A percentile compares a stretch with the other conserved stretches of the same genome.
Conservation (phyloP, 1,284 basidiomycete species). For the Schizophyllum amplum region DNA sequence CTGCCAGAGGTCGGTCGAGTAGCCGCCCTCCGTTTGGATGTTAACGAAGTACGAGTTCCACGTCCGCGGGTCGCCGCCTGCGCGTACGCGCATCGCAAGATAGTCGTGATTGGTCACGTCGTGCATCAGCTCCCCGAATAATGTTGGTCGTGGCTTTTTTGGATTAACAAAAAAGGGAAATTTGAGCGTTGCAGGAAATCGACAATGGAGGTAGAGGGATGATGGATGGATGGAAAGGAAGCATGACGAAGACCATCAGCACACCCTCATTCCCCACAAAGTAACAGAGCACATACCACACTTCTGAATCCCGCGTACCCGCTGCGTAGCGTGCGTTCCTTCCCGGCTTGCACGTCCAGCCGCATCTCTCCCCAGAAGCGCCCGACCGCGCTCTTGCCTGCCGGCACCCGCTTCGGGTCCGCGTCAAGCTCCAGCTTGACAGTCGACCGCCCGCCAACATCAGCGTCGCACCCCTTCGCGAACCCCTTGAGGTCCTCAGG, state of each 20-base stretch:
- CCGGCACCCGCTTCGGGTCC: conserved; percentile 24
- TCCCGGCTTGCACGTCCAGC: conserved; percentile 50
- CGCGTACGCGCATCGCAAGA: conserved; percentile 69
- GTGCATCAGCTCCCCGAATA: conserved; percentile 78
- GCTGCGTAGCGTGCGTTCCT: conserved; percentile 55
- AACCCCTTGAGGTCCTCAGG: conserved; percentile 50
- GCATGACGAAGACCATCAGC: not conserved
- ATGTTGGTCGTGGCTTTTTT: conserved; percentile 48
- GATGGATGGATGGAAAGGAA: not conserved
- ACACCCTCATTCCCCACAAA: not conserved
- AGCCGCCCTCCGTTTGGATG: conserved; percentile 76
- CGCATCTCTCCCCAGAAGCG: conserved; percentile 75
- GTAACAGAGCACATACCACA: conserved; percentile 38
- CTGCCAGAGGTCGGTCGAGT: conserved; percentile 81
- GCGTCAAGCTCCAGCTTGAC: conserved; percentile 59
- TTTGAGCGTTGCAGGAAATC: not conserved
- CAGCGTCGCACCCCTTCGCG: conserved; percentile 73
- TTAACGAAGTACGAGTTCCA: conserved; percentile 83
- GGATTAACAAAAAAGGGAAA: not conserved
- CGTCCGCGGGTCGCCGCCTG: conserved; percentile 60
- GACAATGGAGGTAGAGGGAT: not conserved
- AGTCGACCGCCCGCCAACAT: conserved; percentile 81
- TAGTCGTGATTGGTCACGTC: conserved; percentile 76
- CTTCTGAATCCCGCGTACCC: conserved; percentile 85
- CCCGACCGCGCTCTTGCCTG: conserved; percentile 34